Percentiles rank a stretch among this genome's conserved stretches.
These are phyloP conservation scores for Dactylorhiza incarnata DNA, from an alignment of 106 monocot genomes.

Conservation along the genomic window DNA sequence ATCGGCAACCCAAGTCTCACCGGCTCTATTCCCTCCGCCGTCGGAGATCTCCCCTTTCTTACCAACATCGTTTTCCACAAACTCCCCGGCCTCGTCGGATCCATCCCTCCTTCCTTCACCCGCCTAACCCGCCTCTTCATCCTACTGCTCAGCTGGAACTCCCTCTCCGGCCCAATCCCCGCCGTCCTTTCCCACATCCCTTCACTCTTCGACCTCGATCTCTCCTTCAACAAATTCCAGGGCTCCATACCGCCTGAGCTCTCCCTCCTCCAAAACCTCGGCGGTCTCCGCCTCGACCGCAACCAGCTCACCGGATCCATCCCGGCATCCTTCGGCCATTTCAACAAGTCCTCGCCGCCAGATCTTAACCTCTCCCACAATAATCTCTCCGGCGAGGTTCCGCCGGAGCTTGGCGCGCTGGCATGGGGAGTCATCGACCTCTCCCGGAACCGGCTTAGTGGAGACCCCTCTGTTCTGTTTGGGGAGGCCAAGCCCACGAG, in stretches of 20 bases:
- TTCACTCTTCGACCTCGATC: no score
- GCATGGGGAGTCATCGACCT: neutral
- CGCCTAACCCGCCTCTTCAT: neutral
- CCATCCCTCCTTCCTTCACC: neutral
- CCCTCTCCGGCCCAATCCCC: no score
- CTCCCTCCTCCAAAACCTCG: constrained; percentile 4
- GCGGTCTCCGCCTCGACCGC: constrained; percentile 19
- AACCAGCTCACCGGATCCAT: constrained; percentile 14
- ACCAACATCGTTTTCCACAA: neutral
- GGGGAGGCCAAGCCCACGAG: constrained; percentile 2
- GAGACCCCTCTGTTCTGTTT: constrained; percentile 29
- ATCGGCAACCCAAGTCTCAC: neutral
- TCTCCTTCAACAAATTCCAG: no score
- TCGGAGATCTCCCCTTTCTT: constrained; percentile 7
- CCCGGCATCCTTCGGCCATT: constrained; percentile 16
- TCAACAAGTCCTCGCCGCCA: neutral
- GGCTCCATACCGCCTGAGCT: constrained; percentile 35
- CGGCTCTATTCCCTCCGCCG: neutral
- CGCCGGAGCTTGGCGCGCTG: constrained; percentile 3
- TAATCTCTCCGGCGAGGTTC: constrained; percentile 34
- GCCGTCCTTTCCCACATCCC: no score
- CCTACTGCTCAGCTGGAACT: no score
- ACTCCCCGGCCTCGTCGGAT: neutral
- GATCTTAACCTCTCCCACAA: constrained; percentile 32
- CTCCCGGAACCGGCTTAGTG: constrained; percentile 22